These are phyloP conservation scores for Colletotrichum lupini DNA, from an alignment of 2,329 filamentous ascomycete species.

Conservation along the genomic window DNA sequence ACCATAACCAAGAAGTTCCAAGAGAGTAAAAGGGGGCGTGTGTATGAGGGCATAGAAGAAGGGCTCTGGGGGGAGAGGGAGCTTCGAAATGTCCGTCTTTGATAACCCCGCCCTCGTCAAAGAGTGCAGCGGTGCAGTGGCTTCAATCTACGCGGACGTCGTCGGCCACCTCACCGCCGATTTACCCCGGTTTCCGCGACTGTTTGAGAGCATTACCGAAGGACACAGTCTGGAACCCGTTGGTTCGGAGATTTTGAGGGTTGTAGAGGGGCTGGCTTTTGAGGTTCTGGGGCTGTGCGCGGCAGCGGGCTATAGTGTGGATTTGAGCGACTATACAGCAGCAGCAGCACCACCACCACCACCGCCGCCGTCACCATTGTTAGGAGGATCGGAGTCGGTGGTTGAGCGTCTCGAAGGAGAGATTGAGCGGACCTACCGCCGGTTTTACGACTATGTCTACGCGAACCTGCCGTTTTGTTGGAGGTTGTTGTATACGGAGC, in stretches of 20 bases:
- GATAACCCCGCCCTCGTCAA: constrained; percentile 2
- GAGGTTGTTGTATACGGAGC: constrained; percentile 78
- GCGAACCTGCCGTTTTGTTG: constrained; percentile 74
- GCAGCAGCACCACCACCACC: neutral
- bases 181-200: neutral
- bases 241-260: neutral
- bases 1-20: no score
- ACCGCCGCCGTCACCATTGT: no score
- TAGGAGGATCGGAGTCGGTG: neutral
- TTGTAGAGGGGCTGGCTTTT: neutral
- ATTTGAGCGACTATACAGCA: neutral
- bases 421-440: constrained; percentile 25
- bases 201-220: neutral
- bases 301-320: neutral
- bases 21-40: neutral
- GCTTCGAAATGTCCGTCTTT: neutral
- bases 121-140: constrained; percentile 9
- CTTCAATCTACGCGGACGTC: constrained; percentile 3
- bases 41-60: no score
- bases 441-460: constrained; percentile 76
- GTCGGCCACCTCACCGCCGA: neutral
- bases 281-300: neutral
- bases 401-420: constrained; percentile 12
- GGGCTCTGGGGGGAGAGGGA: neutral
- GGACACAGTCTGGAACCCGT: neutral